Base-by-base conservation (phyloP, 2,329 filamentous ascomycete genomes). In the Beauveria sp. region DNA sequence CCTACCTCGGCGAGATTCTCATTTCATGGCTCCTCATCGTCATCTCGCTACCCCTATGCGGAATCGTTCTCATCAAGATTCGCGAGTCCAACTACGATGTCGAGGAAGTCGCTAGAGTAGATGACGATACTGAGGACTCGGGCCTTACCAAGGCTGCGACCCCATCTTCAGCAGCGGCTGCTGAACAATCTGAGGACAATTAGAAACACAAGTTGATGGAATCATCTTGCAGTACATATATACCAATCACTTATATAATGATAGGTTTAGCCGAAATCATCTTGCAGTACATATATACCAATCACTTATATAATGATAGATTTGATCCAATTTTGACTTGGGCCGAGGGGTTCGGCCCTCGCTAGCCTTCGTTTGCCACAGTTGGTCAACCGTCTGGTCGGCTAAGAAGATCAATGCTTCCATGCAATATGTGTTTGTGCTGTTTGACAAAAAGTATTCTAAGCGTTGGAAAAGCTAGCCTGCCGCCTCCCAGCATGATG, bases 11-110 rank as follows among this genome's bases (percentile, higher is more conserved):
- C 28, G 67, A 69, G 51, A 63, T 65, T n/a, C 64, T 69, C 10
- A 55, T 65, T 8, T 69, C 67, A 2, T 69, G 66, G 67, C 59
- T 69, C 2, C 59, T 69, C 34, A 57, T 68, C 6, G 30, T 69
- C 47, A 50, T 66, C 0, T 66, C 67, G 20, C 44, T 69, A 43
- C 67, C 67, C 7, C 63, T 69, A 5, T 66, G 64, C 30, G 61
- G 53, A 20, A 54, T 64, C 43, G 67, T 68, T 2, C 64, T 68
- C 1, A 63, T 62, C 47, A 62, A 61, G 48, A 61, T 66, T 9
- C 67, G 65, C 24, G 66, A 68, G 54, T 64, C 64, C 52, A 68
- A 68, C 52, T 68, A 68, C 53, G 65, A 67, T 10, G 63, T 65
- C 16, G 67, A 67, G 62, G 62, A 66, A n/a, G 59, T 62, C 4